Percentiles rank a stretch among this genome's conserved stretches.
Conservation (phyloP, 106 monocot species). For the Dendrobium officinale region DNA sequence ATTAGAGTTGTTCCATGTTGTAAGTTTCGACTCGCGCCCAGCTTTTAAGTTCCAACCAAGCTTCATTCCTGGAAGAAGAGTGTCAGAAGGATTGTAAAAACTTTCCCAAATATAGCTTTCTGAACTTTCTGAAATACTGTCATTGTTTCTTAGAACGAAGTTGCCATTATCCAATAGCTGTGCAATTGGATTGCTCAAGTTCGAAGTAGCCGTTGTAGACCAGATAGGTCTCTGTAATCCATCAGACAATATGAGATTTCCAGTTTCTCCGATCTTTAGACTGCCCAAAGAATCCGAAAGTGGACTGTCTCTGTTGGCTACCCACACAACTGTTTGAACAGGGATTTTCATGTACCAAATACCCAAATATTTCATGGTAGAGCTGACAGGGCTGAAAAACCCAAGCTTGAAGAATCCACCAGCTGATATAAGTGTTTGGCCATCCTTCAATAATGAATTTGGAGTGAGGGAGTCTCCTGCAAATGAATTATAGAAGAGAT, state of each 20-base stretch:
- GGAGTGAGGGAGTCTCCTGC: too few relatives aligned
- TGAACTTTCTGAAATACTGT: too few relatives aligned
- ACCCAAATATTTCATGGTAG: background rate
- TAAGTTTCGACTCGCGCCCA: background rate
- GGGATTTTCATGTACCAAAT: constrained; percentile 8
- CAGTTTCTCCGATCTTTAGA: background rate
- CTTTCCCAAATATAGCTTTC: background rate
- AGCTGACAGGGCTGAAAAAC: constrained; percentile 24
- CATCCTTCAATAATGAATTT: too few relatives aligned
- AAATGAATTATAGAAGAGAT: too few relatives aligned
- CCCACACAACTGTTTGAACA: background rate
- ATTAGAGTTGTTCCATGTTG: background rate
- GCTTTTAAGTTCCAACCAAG: background rate
- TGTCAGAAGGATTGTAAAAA: background rate
- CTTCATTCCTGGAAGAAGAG: background rate
- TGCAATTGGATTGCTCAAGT: background rate
- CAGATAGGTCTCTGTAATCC: background rate
- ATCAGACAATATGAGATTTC: background rate
- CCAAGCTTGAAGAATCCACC: constrained; percentile 27
- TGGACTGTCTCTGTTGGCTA: background rate
- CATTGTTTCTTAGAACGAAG: too few relatives aligned
- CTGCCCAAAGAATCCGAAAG: background rate
- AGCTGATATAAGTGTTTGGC: constrained; percentile 18
- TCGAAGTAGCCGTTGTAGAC: background rate
- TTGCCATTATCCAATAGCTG: constrained; percentile 5